phyloP scores from a whole-genome alignment of 2,329 filamentous ascomycete species.

The Colletotrichum somersetense region DNA sequence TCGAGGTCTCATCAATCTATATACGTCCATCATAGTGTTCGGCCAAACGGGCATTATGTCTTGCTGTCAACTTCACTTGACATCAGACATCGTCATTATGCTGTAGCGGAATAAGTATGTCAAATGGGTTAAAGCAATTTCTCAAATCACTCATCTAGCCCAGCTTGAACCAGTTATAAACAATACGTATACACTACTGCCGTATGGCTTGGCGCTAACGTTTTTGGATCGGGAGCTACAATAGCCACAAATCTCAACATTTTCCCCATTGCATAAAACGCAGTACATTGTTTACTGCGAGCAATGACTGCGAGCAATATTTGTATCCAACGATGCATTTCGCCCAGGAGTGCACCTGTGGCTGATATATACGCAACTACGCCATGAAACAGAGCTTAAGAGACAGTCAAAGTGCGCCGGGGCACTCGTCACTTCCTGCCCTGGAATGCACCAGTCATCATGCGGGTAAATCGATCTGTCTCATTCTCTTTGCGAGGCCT shows the following conservation, averaged over 20 bases:
- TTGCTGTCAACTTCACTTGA: neutral
- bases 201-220: neutral
- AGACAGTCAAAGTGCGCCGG: neutral
- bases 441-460: neutral
- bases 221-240: neutral
- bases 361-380: neutral
- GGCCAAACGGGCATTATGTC: neutral
- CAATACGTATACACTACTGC: too few species aligned
- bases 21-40: neutral
- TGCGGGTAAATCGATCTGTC: neutral
- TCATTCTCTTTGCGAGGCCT: neutral
- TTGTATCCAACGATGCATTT: neutral
- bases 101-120: neutral
- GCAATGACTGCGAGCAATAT: too few species aligned
- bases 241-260: neutral
- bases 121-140: neutral
- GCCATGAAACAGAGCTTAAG: neutral
- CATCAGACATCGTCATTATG: neutral
- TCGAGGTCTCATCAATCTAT: neutral
- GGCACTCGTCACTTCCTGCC: neutral
- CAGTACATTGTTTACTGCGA: neutral
- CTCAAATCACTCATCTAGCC: neutral
- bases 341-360: too few species aligned
- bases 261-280: neutral
- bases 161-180: neutral